Conservation (phyloP, 2,329 filamentous ascomycete genomes). For the Simplicillium sp. region DNA sequence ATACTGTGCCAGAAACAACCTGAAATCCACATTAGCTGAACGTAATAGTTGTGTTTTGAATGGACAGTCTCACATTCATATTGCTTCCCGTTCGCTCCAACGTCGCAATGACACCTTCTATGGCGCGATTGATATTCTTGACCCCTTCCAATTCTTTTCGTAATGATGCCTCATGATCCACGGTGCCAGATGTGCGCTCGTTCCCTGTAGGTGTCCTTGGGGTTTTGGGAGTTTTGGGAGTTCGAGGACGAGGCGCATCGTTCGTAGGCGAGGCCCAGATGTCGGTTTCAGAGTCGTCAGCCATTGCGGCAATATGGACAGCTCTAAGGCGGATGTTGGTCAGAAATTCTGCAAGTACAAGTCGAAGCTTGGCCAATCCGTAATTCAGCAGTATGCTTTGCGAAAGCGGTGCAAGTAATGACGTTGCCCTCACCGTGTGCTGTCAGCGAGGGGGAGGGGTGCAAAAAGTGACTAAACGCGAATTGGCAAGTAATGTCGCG, state of each 20-base stretch:
- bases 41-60: background rate
- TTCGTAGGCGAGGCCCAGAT: slow-evolving; percentile 36
- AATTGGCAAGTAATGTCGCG: no score
- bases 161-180: slow-evolving; percentile 63
- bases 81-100: slow-evolving; percentile 65
- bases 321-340: no score
- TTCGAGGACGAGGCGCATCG: slow-evolving; percentile 25
- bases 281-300: slow-evolving; percentile 38
- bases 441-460: no score
- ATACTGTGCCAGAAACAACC: slow-evolving; percentile 80
- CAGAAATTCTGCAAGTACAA: no score
- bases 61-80: slow-evolving; percentile 52
- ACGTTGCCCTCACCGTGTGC: no score
- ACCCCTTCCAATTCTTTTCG: slow-evolving; percentile 75
- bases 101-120: slow-evolving; percentile 68
- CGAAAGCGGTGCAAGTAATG: no score
- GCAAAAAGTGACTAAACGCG: no score
- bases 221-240: slow-evolving; percentile 38
- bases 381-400: no score
- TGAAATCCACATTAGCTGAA: background rate
- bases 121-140: slow-evolving; percentile 75
- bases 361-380: no score
- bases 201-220: slow-evolving; percentile 30
- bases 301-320: slow-evolving; percentile 33
- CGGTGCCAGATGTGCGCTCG: slow-evolving; percentile 27